Conservation (phyloP, 306 rosid species). For the Oxytropis ochrocephala region DNA sequence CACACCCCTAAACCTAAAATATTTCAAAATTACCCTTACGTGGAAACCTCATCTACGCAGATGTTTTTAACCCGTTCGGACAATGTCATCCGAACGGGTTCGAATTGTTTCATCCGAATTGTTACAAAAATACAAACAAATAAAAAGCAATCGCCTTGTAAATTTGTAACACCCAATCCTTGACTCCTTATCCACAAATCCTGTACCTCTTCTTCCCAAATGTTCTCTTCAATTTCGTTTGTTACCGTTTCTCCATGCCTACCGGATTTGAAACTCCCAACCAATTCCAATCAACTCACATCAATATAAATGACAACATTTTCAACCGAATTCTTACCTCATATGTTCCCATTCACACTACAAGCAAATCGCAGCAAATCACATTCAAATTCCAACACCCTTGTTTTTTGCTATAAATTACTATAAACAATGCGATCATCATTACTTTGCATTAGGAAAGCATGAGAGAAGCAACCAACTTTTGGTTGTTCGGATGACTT, state of each 20-base stretch:
- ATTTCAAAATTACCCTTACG: too few relatives aligned
- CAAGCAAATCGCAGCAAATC: slow-evolving; percentile 19
- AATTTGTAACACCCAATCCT: neutral
- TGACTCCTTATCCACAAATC: slow-evolving; percentile 29
- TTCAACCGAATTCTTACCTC: slow-evolving; percentile 56
- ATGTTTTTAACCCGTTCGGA: too few relatives aligned
- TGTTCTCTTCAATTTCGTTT: neutral
- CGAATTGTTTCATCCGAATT: too few relatives aligned
- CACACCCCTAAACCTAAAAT: too few relatives aligned
- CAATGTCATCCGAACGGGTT: too few relatives aligned
- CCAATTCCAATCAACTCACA: neutral
- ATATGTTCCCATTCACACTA: slow-evolving; percentile 29
- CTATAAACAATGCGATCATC: too few relatives aligned
- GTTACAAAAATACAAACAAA: too few relatives aligned
- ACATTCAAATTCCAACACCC: neutral
- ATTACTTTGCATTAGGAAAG: too few relatives aligned
- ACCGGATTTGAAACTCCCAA: neutral
- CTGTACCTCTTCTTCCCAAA: neutral
- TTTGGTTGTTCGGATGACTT: too few relatives aligned
- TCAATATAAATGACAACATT: slow-evolving; percentile 40
- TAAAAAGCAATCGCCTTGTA: too few relatives aligned
- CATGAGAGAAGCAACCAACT: too few relatives aligned
- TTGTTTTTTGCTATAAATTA: slow-evolving; percentile 28
- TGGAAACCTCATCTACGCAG: too few relatives aligned
- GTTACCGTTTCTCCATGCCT: neutral